These are phyloP conservation scores for Populus nigra DNA, from an alignment of 345 rosid genomes.

Conservation along the genomic window DNA sequence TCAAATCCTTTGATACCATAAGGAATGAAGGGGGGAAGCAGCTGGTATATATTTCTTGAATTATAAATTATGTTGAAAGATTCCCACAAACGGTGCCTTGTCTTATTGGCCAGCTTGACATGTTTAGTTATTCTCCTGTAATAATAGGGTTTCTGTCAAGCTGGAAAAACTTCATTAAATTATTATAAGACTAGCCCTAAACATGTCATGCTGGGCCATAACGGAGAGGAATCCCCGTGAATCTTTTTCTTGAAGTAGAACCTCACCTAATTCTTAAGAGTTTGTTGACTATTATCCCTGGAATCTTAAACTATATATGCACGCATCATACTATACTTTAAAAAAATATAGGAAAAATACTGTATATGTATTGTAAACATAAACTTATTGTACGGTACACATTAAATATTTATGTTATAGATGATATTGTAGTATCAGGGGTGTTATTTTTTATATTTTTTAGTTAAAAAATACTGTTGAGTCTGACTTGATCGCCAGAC, in stretches of 20 bases:
- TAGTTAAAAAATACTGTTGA: too few relatives aligned
- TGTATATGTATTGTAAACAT: too few relatives aligned
- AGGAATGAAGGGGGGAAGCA: background rate
- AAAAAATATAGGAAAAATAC: too few relatives aligned
- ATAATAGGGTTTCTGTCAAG: background rate
- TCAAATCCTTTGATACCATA: background rate
- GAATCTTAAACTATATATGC: background rate
- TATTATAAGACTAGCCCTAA: background rate
- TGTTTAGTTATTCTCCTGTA: background rate
- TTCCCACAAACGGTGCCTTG: background rate
- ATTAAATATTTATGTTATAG: too few relatives aligned
- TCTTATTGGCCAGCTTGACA: background rate
- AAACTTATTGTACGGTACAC: too few relatives aligned
- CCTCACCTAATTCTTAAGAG: background rate
- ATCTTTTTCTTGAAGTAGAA: background rate
- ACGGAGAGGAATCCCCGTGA: background rate
- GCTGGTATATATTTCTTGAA: background rate
- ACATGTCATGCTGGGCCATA: background rate
- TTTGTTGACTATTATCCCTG: too few relatives aligned
- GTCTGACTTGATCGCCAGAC: too few relatives aligned
- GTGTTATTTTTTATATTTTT: too few relatives aligned
- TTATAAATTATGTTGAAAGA: background rate
- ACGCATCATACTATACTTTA: too few relatives aligned
- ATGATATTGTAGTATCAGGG: too few relatives aligned
- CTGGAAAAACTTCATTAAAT: background rate